Conservation (phyloP, 176 grass and related monocot genomes). For the Triticum monococcum region DNA sequence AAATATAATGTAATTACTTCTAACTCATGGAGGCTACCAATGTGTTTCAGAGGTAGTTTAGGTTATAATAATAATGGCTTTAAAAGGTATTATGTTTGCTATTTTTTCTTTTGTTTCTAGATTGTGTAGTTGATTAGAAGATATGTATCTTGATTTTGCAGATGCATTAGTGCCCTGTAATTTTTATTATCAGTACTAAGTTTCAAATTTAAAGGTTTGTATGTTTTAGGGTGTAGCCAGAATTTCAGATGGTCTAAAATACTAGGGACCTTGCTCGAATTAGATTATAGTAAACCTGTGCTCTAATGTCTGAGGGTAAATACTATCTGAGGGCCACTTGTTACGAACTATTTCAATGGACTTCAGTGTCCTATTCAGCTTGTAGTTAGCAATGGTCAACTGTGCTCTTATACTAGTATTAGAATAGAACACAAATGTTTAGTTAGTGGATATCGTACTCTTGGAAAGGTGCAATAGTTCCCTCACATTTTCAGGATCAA, state of each 20-base stretch:
- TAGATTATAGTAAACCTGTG: conserved; percentile 8
- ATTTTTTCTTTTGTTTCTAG: neutral
- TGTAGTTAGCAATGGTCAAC: neutral
- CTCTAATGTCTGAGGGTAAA: neutral
- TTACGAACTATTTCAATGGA: neutral
- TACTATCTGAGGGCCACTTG: neutral
- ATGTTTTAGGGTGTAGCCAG: neutral
- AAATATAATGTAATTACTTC: neutral
- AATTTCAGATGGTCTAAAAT: neutral
- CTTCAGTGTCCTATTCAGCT: neutral
- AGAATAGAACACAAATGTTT: neutral
- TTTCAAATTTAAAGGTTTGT: neutral
- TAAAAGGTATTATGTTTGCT: neutral
- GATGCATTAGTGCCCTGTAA: neutral
- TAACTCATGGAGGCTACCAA: neutral
- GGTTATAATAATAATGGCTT: neutral
- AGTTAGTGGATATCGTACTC: neutral
- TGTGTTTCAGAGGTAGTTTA: neutral
- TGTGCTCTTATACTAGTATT: neutral
- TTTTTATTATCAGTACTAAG: neutral
- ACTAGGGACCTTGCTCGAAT: neutral
- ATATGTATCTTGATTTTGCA: neutral
- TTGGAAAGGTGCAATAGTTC: neutral
- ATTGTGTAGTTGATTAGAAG: neutral
- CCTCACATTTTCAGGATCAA: neutral